Base-by-base conservation (phyloP, 495 filamentous ascomycete genomes). In the Halenospora varia region DNA sequence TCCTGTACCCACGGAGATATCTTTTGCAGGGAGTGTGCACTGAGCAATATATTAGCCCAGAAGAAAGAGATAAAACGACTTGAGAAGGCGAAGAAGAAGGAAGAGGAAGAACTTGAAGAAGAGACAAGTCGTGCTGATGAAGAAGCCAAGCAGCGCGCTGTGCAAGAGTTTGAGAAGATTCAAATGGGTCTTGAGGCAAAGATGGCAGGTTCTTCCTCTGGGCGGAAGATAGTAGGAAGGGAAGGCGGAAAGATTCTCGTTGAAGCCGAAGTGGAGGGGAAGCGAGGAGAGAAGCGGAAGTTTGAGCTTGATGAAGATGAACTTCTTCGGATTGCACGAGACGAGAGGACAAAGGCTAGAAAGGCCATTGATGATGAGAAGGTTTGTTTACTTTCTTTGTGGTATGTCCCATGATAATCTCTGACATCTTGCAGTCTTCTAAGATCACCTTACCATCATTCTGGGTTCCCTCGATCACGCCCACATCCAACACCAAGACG, bases 21-120 rank as follows among this genome's bases (percentile, higher is more conserved):
- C n/a, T 97, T 97, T 74, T 98, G 94, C 66, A 82, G 91, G 56
- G 94, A 98, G 71, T 98, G 94, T 73, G 92, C 92, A 10, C 83
- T 97, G 24, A 89, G 74, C 64, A 96, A 97, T 67, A 84, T 98
- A 42, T 79, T 98, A 0, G 82, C 90, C 4, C 94, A 98, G 71
- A 82, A 89, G 59, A 89, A 94, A 71, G 95, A 97, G 69, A 96
- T 97, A 64, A 95, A 93, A 66, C 80, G 94, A 0, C 62, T 87
- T 13, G 90, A 92, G 66, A 83, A 81, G 56, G 79, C 84, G 44
- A 72, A 77, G 44, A 89, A 90, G 66, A 70, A 75, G 45, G 75
- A 81, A 60, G 70, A 75, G 55, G 70, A 71, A 57, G 81, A 85
- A 17, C 71, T 73, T 35, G 73, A 76, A 20, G 84, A 90, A 44